Evolutionary conservation across 2,329 filamentous ascomycete genomes (phyloP), one percentile per base, ranked within the genome.

Genomic region (Reticulascus tulasneorum): DNA sequence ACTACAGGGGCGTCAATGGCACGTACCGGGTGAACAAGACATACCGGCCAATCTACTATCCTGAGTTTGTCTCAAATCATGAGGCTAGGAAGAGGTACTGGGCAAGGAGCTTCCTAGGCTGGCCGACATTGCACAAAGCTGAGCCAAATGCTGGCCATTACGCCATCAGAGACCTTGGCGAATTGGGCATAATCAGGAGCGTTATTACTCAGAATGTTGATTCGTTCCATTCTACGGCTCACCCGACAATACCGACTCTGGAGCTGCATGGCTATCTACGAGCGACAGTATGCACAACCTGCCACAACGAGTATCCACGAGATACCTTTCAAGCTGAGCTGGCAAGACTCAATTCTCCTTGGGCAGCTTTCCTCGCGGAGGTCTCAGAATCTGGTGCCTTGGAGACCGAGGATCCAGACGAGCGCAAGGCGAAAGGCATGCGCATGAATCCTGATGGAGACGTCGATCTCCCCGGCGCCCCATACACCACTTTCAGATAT

Each of bases 161-260:
- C 55, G 88, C 90, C 3, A 76, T 97, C 38, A 73, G 77, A 34
- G 73, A 83, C 45, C 67, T 97, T 23, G 85, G 79, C 4, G 62
- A 73, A 5, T 66, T 93, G 47, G 90, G 89, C 3, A 63, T 89
- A 32, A 69, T 96, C 26, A 76, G 74, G 38, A 78, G 69, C 35
- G 86, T 96, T 40, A 80, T 98, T 48, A 97, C 93, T 25, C 93
- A 98, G 58, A 97, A 97, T 55, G 93, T 98, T 33, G 93, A 98
- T 63, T 95, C 89, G 3, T 94, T 98, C 57, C 93, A 98, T 60
- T 70, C 75, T 3, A 65, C 66, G 40, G 84, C 88, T 1, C 90
- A 96, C 59, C 86, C 89, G 0, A 56, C 69, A 9, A 63, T 90
- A 27, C 74, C 78, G 6, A 93, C 86, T 9, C 67, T 94, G 29